phyloP scores from a whole-genome alignment of 306 rosid species.

The Vigna nakashimae region DNA sequence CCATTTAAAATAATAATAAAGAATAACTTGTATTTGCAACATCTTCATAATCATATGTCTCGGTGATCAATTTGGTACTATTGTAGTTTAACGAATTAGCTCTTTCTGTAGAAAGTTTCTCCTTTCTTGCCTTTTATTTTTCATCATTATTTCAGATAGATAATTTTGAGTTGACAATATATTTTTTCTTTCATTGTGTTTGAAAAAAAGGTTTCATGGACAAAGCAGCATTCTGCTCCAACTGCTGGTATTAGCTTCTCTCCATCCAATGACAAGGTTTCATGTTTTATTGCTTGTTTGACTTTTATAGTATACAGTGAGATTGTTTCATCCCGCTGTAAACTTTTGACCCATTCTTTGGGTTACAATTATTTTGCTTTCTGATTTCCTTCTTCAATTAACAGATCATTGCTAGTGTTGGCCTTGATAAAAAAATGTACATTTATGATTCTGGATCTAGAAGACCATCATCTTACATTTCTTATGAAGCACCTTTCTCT shows the following conservation, averaged over 20 bases:
- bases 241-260: conserved; percentile 98
- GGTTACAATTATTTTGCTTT: conserved; percentile 42
- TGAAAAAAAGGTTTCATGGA: conserved; percentile 78
- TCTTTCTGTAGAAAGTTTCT: conserved; percentile 27
- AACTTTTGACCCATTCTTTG: conserved; percentile 39
- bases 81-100: conserved; percentile 11
- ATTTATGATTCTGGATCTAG: conserved; percentile 90
- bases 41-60: conserved; percentile 10
- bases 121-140: conserved; percentile 24
- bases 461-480: conserved; percentile 78
- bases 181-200: conserved; percentile 5
- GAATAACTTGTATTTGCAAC: conserved; percentile 30
- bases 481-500: conserved; percentile 94
- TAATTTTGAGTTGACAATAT: conserved; percentile 13
- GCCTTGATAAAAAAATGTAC: conserved; percentile 94
- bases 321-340: conserved; percentile 39
- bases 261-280: conserved; percentile 97
- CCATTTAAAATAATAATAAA: conserved; percentile 17
- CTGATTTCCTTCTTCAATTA: conserved; percentile 48
- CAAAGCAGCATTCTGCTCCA: conserved; percentile 98
- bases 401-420: conserved; percentile 94
- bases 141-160: conserved; percentile 27
- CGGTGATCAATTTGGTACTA: conserved; percentile 27
- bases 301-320: conserved; percentile 22
- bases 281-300: conserved; percentile 36